Evolutionary conservation across 192 early-diverging fungal species (phyloP).

Genomic region (Cetraspora pellucida): DNA sequence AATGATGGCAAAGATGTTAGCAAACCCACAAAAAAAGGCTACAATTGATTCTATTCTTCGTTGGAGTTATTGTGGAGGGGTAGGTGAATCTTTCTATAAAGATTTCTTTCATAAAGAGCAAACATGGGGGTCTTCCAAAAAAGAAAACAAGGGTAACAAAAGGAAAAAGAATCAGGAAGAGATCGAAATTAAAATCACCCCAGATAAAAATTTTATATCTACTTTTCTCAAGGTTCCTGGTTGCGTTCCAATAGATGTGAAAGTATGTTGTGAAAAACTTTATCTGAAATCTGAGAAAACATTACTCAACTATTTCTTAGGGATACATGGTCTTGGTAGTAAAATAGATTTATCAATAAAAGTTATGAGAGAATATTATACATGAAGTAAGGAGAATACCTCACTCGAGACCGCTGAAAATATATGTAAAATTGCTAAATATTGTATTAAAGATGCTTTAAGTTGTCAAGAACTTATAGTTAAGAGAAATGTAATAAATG

Average conservation of each 20-base stretch:
- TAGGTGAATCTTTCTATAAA: no score
- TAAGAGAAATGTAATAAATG: slow-evolving; percentile 6
- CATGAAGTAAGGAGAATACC: no score
- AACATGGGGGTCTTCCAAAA: neutral
- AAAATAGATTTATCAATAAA: no score
- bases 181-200: neutral
- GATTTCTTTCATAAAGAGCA: no score
- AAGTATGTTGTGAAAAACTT: no score
- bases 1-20: neutral
- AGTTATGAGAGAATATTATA: no score
- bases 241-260: slow-evolving; percentile 12
- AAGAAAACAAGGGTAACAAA: neutral
- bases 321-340: no score
- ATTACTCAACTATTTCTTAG: no score
- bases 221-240: neutral
- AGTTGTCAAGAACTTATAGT: slow-evolving; percentile 3
- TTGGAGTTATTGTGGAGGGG: no score
- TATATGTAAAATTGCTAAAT: slow-evolving; percentile 8
- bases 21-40: neutral
- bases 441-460: neutral
- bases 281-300: no score
- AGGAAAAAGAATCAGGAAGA: neutral
- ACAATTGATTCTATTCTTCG: neutral
- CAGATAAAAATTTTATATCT: neutral
- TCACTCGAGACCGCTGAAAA: no score